Base-by-base conservation (phyloP, 2,329 filamentous ascomycete species). In the Cladorrhinum sp. region DNA sequence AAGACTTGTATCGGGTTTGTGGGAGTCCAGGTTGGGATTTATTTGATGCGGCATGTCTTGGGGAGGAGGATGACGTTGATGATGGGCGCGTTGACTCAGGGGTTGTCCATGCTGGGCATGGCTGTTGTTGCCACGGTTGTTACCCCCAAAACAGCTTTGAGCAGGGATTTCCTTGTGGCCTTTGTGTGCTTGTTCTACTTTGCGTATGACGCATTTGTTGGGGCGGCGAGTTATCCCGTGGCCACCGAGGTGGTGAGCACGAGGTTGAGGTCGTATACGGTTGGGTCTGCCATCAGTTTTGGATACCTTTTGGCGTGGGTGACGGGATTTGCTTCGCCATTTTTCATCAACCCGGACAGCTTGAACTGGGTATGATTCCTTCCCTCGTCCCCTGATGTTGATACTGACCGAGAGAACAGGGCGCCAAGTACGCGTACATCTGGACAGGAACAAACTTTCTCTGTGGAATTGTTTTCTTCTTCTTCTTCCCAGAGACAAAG, bases 241-340 rank as follows among this genome's bases (percentile, higher is more conserved):
- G 70, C 76, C 1, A 76, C 75, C 0, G 78, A 81, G 68, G 69
- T 77, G 14, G 74, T 77, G 2, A 78, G 77, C 63, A 79, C 77
- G 2, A 71, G 75, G 50, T 68, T 80, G 57, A 71, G 79, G 49
- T 73, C 75, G 1, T 79, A 79, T 70, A 81, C 79, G 0, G 79
- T 82, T 28, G 80, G 79, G n/a, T 75, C 74, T 6, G 79, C 80
- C 9, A 80, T 80, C 36, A 77, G 76, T 23, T 67, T 79, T 5
- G 78, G 78, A 0, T 82, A 82, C 63, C 72, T 80, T 28, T 74
- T 80, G 4, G 78, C 78, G 1, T 81, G 77, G 77, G 68, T 79
- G 7, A 76, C 75, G 0, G 75, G 73, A 0, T 80, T 79, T 64
- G 78, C 76, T 23, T 75, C 76, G 12, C 77, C 78, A 0, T 80